Evolutionary conservation across 116 monocot genomes (phyloP).

Genomic region (Iris pallida): DNA sequence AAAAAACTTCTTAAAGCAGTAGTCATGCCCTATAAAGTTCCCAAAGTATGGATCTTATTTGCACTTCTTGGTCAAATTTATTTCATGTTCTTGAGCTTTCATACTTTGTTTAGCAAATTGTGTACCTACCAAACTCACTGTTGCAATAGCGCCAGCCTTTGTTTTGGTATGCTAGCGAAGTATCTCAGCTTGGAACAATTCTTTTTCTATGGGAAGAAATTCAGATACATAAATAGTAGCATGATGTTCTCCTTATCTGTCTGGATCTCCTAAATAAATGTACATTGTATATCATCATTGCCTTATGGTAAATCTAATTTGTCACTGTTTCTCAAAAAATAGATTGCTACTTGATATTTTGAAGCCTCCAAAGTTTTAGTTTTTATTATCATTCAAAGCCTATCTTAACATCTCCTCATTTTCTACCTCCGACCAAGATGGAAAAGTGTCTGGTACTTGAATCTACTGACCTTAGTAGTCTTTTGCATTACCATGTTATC

Average conservation of each 20-base stretch:
- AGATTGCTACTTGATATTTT: not conserved
- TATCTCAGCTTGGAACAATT: no score
- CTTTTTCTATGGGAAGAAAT: no score
- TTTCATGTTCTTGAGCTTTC: not conserved
- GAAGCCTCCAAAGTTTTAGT: constrained; percentile 65
- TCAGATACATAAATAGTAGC: no score
- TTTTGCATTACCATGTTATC: not conserved
- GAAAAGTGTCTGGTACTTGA: constrained; percentile 55
- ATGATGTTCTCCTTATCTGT: no score
- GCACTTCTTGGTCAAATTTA: not conserved
- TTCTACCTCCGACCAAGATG: constrained; percentile 63
- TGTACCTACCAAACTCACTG: no score
- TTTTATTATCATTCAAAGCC: constrained; percentile 67
- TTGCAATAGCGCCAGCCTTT: no score
- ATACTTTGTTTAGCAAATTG: no score
- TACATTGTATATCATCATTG: no score
- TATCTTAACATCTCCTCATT: constrained; percentile 71
- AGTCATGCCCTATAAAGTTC: constrained; percentile 99
- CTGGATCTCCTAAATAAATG: no score
- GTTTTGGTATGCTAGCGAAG: no score
- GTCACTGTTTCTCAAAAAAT: no score
- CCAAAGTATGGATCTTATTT: constrained; percentile 59
- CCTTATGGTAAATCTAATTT: no score
- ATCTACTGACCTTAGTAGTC: not conserved
- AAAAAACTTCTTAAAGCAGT: constrained; percentile 94